Conservation (phyloP, 2,329 filamentous ascomycete genomes). For the Byssothecium circinans region DNA sequence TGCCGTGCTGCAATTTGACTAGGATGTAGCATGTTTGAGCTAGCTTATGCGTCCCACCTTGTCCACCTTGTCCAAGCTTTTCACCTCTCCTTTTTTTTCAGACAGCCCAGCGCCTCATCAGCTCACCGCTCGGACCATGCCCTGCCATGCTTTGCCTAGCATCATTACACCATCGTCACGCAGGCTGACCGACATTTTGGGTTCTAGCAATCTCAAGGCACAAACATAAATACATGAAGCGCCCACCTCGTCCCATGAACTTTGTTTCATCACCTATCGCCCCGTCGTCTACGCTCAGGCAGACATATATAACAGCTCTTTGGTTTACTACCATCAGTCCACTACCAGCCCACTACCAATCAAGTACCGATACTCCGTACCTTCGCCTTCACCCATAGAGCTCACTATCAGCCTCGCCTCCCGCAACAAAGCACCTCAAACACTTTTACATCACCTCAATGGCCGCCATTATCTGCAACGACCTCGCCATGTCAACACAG, state of each 20-base stretch:
- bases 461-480: slow-evolving; percentile 44
- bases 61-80: slow-evolving; percentile 25
- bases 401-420: neutral
- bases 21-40: slow-evolving; percentile 44
- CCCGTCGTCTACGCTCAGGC: slow-evolving; percentile 4
- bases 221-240: slow-evolving; percentile 44
- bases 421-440: too few relatives aligned
- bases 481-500: slow-evolving; percentile 41
- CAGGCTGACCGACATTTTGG: slow-evolving; percentile 46
- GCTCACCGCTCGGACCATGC: slow-evolving; percentile 45
- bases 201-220: slow-evolving; percentile 38
- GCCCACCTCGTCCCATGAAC: slow-evolving; percentile 30
- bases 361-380: too few relatives aligned
- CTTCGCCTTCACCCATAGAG: too few relatives aligned
- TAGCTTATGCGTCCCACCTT: slow-evolving; percentile 39
- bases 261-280: slow-evolving; percentile 41
- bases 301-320: slow-evolving; percentile 13
- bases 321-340: slow-evolving; percentile 12
- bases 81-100: slow-evolving; percentile 43
- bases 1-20: slow-evolving; percentile 35
- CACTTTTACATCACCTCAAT: slow-evolving; percentile 14
- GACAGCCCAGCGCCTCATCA: slow-evolving; percentile 44
- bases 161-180: slow-evolving; percentile 46
- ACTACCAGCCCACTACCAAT: slow-evolving; percentile 5
- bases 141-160: slow-evolving; percentile 36